A percentile compares a stretch with the other conserved stretches of the same genome.
These are phyloP conservation scores for Pleurotus pulmonarius DNA, from an alignment of 768 basidiomycete species.

Conservation along the genomic window DNA sequence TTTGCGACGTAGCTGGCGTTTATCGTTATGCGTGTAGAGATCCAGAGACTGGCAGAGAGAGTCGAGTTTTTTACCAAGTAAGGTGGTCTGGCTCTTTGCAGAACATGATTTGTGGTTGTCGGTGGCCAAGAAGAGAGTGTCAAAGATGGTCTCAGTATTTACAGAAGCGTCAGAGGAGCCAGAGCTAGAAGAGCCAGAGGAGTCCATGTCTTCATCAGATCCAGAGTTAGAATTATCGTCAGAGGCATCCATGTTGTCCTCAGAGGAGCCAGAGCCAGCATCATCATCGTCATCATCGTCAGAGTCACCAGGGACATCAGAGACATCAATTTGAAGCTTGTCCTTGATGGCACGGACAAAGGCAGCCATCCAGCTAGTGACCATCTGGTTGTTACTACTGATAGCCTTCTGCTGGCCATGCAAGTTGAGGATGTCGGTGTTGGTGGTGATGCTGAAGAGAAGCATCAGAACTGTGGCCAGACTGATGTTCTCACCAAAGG, in stretches of 20 bases:
- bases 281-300: background rate
- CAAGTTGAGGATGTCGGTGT: conserved; percentile 2
- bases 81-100: background rate
- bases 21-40: background rate
- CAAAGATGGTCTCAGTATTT: too few relatives aligned
- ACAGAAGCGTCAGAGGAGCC: too few relatives aligned
- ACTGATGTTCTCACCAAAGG: background rate
- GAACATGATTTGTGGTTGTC: too few relatives aligned
- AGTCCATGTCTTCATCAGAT: background rate
- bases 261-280: background rate
- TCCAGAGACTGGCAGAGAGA: background rate
- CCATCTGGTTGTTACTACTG: background rate
- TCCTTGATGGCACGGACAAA: background rate
- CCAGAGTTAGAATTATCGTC: background rate
- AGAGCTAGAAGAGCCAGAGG: background rate
- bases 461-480: conserved; percentile 3
- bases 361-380: background rate
- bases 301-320: background rate
- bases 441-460: background rate
- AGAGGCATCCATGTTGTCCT: background rate
- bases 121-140: too few relatives aligned
- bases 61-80: background rate
- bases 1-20: background rate
- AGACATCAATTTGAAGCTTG: background rate
- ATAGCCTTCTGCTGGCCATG: background rate